Evolutionary conservation across 257 asterid species (phyloP), one percentile per base, ranked within the genome.

Genomic region (Penstemon eatonii): DNA sequence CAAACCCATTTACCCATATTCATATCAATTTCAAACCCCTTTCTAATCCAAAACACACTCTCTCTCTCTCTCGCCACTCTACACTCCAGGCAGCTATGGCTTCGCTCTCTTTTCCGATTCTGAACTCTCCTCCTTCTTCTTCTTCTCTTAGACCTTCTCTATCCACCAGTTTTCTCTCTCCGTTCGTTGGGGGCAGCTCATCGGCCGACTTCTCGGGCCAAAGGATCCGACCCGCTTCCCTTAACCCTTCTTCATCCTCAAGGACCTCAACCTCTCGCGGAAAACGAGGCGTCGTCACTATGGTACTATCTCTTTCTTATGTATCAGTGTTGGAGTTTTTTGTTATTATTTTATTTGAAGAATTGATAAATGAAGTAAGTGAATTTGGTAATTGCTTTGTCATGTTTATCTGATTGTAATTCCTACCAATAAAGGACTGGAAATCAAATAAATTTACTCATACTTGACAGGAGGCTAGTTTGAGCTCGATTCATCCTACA

Each of bases 151-250:
- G 71, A 33, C 70, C 80, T 60, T 85, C 82, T 60, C 74, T 70
- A 46, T 74, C 86, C 36, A 68, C 88, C 47, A 68, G 58, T 74
- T 92, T 90, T 47, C 67, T 88, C 52, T 82, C 87, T 73, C 81
- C 90, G 25, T 73, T 65, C 69, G 79, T 80, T 8, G 86, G 80
- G 54, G 89, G 92, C 73, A 73, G 88, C 71, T 74, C 70, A 60
- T 68, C 76, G 7, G 66, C 82, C 42, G 89, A 72, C 51, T 90
- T 93, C 45, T 79, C 94, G 54, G 97, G 98, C 66, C 78, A 57
- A 19, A 84, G 58, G 69, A 84, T 85, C 72, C 93, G 85, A 60
- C 89, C 95, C 71, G 73, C 73, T 76, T 90, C 89, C 12, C 89
- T 88, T 45, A 76, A 70, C 66, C 85, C 84, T 5, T 66, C 77